These are phyloP conservation scores for Fusarium sp. DNA, from an alignment of 2,329 filamentous ascomycete species.

Conservation along the genomic window DNA sequence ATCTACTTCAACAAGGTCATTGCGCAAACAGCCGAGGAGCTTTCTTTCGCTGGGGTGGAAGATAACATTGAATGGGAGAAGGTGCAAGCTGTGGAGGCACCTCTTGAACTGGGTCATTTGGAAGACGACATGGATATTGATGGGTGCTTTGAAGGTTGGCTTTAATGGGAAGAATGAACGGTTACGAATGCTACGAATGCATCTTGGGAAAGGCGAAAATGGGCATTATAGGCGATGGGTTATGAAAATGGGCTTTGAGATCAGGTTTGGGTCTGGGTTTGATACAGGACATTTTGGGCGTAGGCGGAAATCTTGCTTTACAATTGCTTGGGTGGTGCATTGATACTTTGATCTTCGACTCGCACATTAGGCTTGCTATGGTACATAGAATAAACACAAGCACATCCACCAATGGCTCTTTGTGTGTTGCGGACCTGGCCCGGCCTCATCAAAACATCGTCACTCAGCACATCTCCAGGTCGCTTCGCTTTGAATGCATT, in stretches of 20 bases:
- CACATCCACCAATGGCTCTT: too few species aligned
- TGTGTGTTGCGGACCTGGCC: too few species aligned
- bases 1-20: background rate
- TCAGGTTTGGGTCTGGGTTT: background rate
- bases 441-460: too few species aligned
- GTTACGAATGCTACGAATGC: background rate
- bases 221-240: constrained; percentile 3
- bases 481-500: constrained; percentile 6
- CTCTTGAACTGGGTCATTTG: background rate
- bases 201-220: background rate
- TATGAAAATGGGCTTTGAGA: background rate
- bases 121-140: background rate
- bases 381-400: background rate
- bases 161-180: background rate
- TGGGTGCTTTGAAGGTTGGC: background rate
- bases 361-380: fast-evolving
- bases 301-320: background rate
- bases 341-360: background rate
- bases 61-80: constrained; percentile 5
- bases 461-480: background rate
- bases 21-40: background rate
- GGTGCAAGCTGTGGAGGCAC: background rate
- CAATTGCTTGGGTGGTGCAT: background rate
- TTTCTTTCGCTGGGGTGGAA: background rate
- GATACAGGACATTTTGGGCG: background rate